A percentile compares a stretch with the other conserved stretches of the same genome.
Evolutionary conservation across 495 filamentous ascomycete genomes (phyloP).

Genomic region (Filosporella fistucella): DNA sequence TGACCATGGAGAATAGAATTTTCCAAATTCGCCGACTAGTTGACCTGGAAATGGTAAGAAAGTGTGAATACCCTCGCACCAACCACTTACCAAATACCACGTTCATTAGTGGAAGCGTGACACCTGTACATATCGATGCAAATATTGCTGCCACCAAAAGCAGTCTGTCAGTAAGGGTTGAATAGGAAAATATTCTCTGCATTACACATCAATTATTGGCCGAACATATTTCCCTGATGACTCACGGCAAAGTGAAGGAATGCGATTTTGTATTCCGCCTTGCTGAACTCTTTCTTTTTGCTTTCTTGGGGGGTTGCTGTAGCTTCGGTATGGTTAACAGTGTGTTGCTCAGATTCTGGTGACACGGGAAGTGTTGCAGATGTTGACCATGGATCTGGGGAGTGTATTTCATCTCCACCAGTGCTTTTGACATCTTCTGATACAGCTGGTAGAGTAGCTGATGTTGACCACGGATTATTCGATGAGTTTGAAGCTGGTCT

Average conservation of each 20-base stretch:
- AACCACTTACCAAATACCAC: constrained; percentile 32
- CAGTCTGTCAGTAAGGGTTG: constrained; percentile 38
- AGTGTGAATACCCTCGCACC: not conserved
- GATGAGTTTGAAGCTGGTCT: too few species aligned
- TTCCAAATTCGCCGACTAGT: constrained; percentile 27
- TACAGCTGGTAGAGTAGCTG: too few species aligned
- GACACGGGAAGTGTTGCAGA: too few species aligned
- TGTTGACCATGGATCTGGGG: too few species aligned
- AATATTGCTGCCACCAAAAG: constrained; percentile 34
- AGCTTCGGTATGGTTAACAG: too few species aligned
- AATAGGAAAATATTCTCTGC: constrained; percentile 45
- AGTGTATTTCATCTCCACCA: too few species aligned
- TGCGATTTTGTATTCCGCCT: constrained; percentile 23
- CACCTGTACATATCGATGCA: constrained; percentile 43
- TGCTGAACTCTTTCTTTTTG: constrained; percentile 22
- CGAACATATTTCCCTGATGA: not conserved
- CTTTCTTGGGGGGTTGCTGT: constrained; percentile 4
- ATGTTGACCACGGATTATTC: too few species aligned
- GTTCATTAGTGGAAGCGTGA: constrained; percentile 43
- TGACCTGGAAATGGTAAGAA: constrained; percentile 14
- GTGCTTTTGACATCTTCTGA: too few species aligned
- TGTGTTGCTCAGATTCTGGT: too few species aligned
- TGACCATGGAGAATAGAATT: constrained; percentile 27
- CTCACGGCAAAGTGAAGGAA: constrained; percentile 33
- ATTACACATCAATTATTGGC: constrained; percentile 7